Conservation (phyloP, 352 stramenopile species). For the Phytophthora capsici region DNA sequence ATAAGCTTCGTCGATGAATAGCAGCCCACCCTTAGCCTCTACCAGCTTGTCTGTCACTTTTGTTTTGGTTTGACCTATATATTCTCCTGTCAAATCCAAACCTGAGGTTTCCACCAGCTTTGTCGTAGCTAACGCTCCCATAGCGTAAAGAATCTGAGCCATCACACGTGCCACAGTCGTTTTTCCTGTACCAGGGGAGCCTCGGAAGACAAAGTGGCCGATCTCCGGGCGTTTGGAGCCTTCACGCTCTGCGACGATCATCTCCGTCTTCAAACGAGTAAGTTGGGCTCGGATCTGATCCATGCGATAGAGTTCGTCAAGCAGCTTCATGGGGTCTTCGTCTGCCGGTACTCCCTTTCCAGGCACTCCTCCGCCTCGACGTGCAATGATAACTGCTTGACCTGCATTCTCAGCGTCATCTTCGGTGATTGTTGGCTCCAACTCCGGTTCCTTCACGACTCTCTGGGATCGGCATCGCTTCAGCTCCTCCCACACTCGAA, state of each 20-base stretch:
- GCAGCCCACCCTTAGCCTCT: constrained; percentile 89
- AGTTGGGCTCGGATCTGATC: constrained; percentile 65
- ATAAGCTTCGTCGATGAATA: constrained; percentile 96
- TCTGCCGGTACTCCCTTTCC: constrained; percentile 53
- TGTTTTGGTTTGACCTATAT: constrained; percentile 90
- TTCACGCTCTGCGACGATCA: constrained; percentile 72
- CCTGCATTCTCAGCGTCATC: constrained; percentile 53
- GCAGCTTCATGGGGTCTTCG: constrained; percentile 54
- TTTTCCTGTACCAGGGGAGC: constrained; percentile 90
- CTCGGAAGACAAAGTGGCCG: constrained; percentile 90
- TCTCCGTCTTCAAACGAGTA: constrained; percentile 52
- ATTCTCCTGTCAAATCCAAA: constrained; percentile 90
- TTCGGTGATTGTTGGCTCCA: constrained; percentile 54
- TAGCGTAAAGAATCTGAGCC: constrained; percentile 93
- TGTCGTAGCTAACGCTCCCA: constrained; percentile 91
- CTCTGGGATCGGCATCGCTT: constrained; percentile 51
- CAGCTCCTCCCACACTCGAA: constrained; percentile 69
- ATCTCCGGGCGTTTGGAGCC: constrained; percentile 63
- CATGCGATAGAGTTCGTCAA: constrained; percentile 72
- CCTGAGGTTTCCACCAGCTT: constrained; percentile 92
- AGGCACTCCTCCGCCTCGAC: constrained; percentile 19
- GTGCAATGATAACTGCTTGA: constrained; percentile 39
- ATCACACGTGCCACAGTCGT: constrained; percentile 92
- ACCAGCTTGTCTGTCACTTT: constrained; percentile 89
- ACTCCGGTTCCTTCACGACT: constrained; percentile 51